Evolutionary conservation across 345 rosid species (phyloP), one percentile per base, ranked within the genome.

Genomic region (Eucalyptus pauciflora): DNA sequence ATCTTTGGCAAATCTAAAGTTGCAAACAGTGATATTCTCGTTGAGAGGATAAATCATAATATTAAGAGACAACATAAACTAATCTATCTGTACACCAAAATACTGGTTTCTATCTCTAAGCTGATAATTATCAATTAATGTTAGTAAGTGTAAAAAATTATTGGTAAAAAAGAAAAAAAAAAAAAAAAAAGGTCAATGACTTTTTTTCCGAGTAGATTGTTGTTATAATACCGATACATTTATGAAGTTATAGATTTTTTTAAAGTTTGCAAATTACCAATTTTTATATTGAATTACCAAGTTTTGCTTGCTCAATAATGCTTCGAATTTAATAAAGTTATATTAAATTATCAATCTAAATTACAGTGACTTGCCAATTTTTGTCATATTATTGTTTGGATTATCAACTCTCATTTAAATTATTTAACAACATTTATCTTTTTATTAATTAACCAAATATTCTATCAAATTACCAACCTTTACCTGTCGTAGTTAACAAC

Each of bases 101-200:
- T 13, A 62, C 69, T 20, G 58, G 33, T 29, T 62, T 29, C 15
- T 13, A 62, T 62, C 33, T 13, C 71, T 29, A 13, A 27, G 31
- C 33, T 13, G 31, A 5, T 62, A 62, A 29, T 27, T 62, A 11
- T 62, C 71, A 29, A 62, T 62, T 13, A 2, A 29, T 29, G 71
- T 62, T 29, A 6, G 31, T 6, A 62, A 29, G 71, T 62, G 33
- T 29, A 62, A 62, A 29, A 62, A 29, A 29, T 62, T 62, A 62
- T 13, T 0, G 1, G 71, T 29, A 14, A 29, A 62, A 37, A 37
- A 27, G 27, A 52, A 46, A 2, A 46, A 46, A 4, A 0, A 17
- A 37, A 13, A 60, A 52, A 46, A 2, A 10, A 46, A 4, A 0
- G 33, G 31, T 6, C 17, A 13, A 33, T 62, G 71, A 62, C 71